Base-by-base conservation (phyloP, 139 green algal genomes). In the Tetraselmis chui region DNA sequence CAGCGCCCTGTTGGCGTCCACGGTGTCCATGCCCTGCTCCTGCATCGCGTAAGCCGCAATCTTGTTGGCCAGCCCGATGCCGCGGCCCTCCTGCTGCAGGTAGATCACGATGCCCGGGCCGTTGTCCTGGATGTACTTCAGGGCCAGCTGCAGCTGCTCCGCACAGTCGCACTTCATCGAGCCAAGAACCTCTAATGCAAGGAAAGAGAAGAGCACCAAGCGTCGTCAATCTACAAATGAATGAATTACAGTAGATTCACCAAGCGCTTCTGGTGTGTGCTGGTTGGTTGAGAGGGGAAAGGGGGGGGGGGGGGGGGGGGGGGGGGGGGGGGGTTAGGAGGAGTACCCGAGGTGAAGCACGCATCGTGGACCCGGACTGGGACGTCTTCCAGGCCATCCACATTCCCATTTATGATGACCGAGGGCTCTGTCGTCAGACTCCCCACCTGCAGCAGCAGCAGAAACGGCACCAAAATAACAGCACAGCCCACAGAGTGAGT, bases 11-110 rank as follows among this genome's bases (percentile, higher is more conserved):
- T 98, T 98, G 59, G 95, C 95, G 84, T 98, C 95, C 27, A 98
- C 95, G 0, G 95, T 98, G 88, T 98, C 95, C 26, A 96, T 80
- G 1, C 95, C 95, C 83, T 94, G 85, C 84, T 97, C 94, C 93
- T 98, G 91, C 75, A 76, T 18, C 5, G 74, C 30, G 28, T 58
- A 80, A 0, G 95, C 95, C 32, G 95, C 95, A n/a, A 98, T 98
- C 79, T 98, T 98, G 88, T 98, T 98, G 29, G 95, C 95, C 30
- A 98, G 89, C 1, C 95, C 95, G 27, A 98, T 98, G 79, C 95
- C 95, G 1, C 95, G 85, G 0, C 95, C 95, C 85, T 98, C 95
- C 85, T 98, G 95, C 87, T 98, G 94, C 83, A 98, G 81, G 86
- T 98, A 98, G 75, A 98, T 96, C 22, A 98, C 91, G 45, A 98